Conservation (phyloP, 108 stramenopile species). For the Nitzschia sp. region DNA sequence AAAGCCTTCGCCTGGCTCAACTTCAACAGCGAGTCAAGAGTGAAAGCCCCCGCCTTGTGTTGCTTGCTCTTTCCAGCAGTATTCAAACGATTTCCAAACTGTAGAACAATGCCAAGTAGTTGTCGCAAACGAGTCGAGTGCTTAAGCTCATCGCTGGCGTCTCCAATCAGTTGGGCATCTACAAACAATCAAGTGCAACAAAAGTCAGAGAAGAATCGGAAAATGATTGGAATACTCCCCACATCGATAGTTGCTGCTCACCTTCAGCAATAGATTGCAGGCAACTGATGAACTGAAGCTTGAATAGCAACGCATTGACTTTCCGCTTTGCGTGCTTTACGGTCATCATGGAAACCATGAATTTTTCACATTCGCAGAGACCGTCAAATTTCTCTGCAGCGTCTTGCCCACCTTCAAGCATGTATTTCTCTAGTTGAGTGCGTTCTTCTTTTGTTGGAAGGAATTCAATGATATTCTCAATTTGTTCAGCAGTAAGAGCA, state of each 20-base stretch:
- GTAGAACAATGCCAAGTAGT: constrained; percentile 86
- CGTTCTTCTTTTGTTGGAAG: constrained; percentile 83
- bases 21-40: constrained; percentile 92
- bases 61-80: constrained; percentile 72
- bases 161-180: constrained; percentile 60
- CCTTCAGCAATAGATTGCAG: constrained; percentile 68
- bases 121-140: constrained; percentile 78
- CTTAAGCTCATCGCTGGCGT: constrained; percentile 84
- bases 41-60: constrained; percentile 86
- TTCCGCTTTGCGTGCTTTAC: constrained; percentile 87
- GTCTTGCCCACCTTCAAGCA: constrained; percentile 69
- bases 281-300: constrained; percentile 79
- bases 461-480: constrained; percentile 85
- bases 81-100: constrained; percentile 91
- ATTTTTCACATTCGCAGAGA: constrained; percentile 87
- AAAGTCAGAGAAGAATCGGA: too few relatives aligned
- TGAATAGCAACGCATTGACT: constrained; percentile 82
- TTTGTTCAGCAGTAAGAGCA: constrained; percentile 76
- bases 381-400: constrained; percentile 73
- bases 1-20: constrained; percentile 94
- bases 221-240: not conserved
- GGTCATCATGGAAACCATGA: constrained; percentile 91
- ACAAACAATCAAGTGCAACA: not conserved
- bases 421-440: constrained; percentile 67
- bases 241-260: constrained; percentile 27